phyloP scores from a whole-genome alignment of 2,329 filamentous ascomycete species.

The Rachicladosporium sp. region DNA sequence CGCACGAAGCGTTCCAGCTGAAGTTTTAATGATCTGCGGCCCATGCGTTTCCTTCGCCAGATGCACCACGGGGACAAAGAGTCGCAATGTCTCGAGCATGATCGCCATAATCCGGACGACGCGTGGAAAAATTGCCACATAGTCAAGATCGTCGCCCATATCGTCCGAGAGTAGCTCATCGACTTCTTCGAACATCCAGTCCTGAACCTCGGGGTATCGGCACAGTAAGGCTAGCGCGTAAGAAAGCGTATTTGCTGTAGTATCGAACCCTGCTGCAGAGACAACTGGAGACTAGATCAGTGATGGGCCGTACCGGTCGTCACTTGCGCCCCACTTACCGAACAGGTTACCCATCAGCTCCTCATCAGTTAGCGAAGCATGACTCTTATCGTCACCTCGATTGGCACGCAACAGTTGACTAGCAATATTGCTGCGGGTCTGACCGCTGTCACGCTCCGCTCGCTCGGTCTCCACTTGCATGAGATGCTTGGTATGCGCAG shows the following conservation, averaged over 20 bases:
- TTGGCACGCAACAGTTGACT: slow-evolving; percentile 16
- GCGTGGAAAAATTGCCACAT: slow-evolving; percentile 32
- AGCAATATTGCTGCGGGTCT: slow-evolving; percentile 18
- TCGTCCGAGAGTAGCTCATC: slow-evolving; percentile 21
- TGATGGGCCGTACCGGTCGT: no score
- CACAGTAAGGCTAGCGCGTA: slow-evolving; percentile 38
- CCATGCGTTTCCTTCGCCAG: slow-evolving; percentile 22
- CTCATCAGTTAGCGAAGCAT: slow-evolving; percentile 22
- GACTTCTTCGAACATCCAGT: slow-evolving; percentile 41
- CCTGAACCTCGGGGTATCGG: slow-evolving; percentile 36
- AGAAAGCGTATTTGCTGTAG: slow-evolving; percentile 38
- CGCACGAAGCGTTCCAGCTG: slow-evolving; percentile 19
- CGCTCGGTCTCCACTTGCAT: slow-evolving; percentile 14
- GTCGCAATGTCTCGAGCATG: slow-evolving; percentile 39
- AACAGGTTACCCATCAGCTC: slow-evolving; percentile 36
- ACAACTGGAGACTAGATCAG: slow-evolving; percentile 16
- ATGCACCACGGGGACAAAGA: slow-evolving; percentile 30
- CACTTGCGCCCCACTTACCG: slow-evolving; percentile 4
- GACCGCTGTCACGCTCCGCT: slow-evolving; percentile 3
- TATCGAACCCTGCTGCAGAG: slow-evolving; percentile 37
- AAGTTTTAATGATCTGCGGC: slow-evolving; percentile 21
- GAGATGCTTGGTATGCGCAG: slow-evolving; percentile 12
- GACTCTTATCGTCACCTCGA: slow-evolving; percentile 9
- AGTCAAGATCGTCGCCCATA: slow-evolving; percentile 24
- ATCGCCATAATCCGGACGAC: slow-evolving; percentile 34